phyloP scores from a whole-genome alignment of 179 eudicot species.

The Heliamphora pulchella region DNA sequence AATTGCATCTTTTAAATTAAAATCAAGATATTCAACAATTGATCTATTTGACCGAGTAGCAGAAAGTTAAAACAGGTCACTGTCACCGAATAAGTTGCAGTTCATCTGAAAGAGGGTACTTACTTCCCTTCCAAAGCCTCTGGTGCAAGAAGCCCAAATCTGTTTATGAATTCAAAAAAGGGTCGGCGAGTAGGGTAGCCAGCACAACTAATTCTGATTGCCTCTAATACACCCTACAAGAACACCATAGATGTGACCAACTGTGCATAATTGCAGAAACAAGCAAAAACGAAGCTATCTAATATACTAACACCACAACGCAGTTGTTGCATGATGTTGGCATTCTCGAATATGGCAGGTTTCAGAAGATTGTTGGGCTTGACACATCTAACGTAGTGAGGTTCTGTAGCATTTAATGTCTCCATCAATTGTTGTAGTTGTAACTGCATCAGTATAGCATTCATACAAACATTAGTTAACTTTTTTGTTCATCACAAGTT shows the following conservation, averaged over 20 bases:
- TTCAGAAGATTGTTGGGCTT: slow-evolving; percentile 91
- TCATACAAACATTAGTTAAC: slow-evolving; percentile 13
- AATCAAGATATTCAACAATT: neutral
- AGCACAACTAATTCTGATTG: slow-evolving; percentile 96
- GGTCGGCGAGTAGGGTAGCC: slow-evolving; percentile 98
- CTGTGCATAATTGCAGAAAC: neutral
- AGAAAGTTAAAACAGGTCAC: neutral
- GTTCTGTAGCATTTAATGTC: slow-evolving; percentile 80
- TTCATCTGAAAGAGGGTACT: slow-evolving; percentile 21
- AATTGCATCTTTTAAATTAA: neutral
- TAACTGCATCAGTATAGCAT: slow-evolving; percentile 45
- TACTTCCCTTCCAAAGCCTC: slow-evolving; percentile 68
- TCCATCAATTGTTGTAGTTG: slow-evolving; percentile 96
- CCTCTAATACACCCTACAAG: slow-evolving; percentile 88
- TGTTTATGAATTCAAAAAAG: slow-evolving; percentile 81
- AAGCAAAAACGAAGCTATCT: slow-evolving; percentile 7
- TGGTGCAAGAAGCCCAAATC: slow-evolving; percentile 95
- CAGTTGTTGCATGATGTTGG: slow-evolving; percentile 82
- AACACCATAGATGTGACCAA: slow-evolving; percentile 14
- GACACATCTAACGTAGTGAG: slow-evolving; percentile 90
- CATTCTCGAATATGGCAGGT: slow-evolving; percentile 87
- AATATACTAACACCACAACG: slow-evolving; percentile 93
- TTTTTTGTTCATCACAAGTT: no score
- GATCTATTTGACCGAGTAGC: neutral
- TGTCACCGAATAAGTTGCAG: neutral